Conservation (phyloP, 768 basidiomycete species). For the Suillus spraguei region DNA sequence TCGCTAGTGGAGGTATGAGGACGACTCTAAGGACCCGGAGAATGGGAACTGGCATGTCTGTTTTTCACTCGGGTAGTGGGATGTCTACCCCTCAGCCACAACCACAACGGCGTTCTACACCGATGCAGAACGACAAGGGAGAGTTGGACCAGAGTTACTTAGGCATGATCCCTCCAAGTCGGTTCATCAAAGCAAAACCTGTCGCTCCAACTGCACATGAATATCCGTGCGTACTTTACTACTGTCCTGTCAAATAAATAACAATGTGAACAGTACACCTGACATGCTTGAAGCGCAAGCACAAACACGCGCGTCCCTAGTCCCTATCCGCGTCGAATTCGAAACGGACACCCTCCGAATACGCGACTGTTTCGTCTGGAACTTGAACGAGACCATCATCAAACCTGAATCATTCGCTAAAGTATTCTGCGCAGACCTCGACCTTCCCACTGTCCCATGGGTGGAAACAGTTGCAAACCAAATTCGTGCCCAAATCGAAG, state of each 20-base stretch:
- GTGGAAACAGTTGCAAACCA: slow-evolving; percentile 80
- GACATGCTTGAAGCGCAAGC: slow-evolving; percentile 70
- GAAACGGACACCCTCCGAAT: slow-evolving; percentile 91
- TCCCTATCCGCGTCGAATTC: slow-evolving; percentile 95
- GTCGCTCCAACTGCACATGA: slow-evolving; percentile 66
- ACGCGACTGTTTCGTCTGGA: slow-evolving; percentile 97
- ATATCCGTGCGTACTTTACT: slow-evolving; percentile 63
- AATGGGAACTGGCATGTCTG: slow-evolving; percentile 50
- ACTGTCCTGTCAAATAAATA: slow-evolving; percentile 6
- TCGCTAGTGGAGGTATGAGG: slow-evolving; percentile 64
- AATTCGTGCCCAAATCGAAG: slow-evolving; percentile 90
- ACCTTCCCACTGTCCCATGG: slow-evolving; percentile 68
- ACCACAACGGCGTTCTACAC: slow-evolving; percentile 20
- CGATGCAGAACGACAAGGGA: slow-evolving; percentile 41
- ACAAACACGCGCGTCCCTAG: slow-evolving; percentile 52
- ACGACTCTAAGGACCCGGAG: slow-evolving; percentile 53
- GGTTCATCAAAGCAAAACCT: slow-evolving; percentile 66
- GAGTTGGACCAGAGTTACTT: slow-evolving; percentile 89
- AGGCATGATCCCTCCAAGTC: slow-evolving; percentile 80
- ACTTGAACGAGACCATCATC: slow-evolving; percentile 84
- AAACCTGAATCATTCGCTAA: slow-evolving; percentile 84
- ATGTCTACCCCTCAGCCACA: slow-evolving; percentile 36
- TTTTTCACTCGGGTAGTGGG: slow-evolving; percentile 57
- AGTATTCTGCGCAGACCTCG: slow-evolving; percentile 88
- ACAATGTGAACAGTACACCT: slow-evolving; percentile 47